Conservation (phyloP, 2,329 filamentous ascomycete species). For the Penicillium decumbens region DNA sequence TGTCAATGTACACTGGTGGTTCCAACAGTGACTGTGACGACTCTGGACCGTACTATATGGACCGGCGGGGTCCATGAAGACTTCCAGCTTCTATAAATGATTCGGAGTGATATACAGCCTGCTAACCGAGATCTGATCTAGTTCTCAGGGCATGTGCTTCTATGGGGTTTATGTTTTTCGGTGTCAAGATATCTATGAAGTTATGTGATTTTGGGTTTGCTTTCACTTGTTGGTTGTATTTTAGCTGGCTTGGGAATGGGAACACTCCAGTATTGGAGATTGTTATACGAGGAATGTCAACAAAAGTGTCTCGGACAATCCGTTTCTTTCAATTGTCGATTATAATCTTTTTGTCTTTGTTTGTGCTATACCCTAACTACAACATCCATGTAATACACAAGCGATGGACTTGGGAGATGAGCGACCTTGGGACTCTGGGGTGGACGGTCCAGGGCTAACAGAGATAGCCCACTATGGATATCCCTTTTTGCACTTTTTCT, state of each 20-base stretch:
- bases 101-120: background rate
- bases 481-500: slow-evolving; percentile 1
- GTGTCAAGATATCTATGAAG: background rate
- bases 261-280: background rate
- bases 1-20: slow-evolving; percentile 29
- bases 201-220: background rate
- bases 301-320: slow-evolving; percentile 2
- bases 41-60: slow-evolving; percentile 26
- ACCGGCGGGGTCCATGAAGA: slow-evolving; percentile 18
- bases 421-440: no score
- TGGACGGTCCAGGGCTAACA: background rate
- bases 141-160: background rate
- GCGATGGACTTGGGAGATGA: background rate
- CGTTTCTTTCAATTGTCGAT: background rate
- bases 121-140: background rate
- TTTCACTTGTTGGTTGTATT: background rate
- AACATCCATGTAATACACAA: background rate
- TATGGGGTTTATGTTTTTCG: background rate
- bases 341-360: background rate
- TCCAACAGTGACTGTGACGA: slow-evolving; percentile 35
- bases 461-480: background rate
- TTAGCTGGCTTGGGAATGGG: background rate
- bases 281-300: background rate
- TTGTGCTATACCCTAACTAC: background rate
- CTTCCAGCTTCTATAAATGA: background rate